Conservation (phyloP, 352 stramenopile species). For the Elongisporangium senticosum region DNA sequence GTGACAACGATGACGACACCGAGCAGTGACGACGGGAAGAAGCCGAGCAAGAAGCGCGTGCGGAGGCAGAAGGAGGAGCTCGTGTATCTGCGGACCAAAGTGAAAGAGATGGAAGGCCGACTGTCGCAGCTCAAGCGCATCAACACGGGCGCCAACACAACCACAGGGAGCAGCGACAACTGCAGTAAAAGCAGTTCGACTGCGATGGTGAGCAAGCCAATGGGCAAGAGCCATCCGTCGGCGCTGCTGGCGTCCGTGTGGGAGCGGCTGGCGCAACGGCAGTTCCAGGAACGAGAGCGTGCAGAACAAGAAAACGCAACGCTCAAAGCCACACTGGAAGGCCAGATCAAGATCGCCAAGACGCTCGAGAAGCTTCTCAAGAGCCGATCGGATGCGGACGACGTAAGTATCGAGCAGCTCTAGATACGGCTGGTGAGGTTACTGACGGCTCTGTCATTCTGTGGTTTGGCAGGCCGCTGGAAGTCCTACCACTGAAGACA, state of each 20-base stretch:
- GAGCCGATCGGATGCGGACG: constrained; percentile 17
- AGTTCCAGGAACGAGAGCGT: constrained; percentile 29
- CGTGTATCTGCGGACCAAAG: constrained; percentile 36
- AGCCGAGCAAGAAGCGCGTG: constrained; percentile 27
- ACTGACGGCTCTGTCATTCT: not conserved
- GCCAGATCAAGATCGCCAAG: constrained; percentile 33
- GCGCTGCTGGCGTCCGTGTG: constrained; percentile 25
- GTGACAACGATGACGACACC: constrained; percentile 9
- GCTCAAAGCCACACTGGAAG: constrained; percentile 27
- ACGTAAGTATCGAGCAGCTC: constrained; percentile 9
- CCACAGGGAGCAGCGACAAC: constrained; percentile 8
- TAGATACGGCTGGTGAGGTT: not conserved
- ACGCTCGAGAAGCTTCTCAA: constrained; percentile 33
- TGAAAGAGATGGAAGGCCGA: constrained; percentile 33
- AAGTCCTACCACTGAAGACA: too few relatives aligned
- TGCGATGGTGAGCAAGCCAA: constrained; percentile 12
- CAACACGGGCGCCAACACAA: constrained; percentile 3
- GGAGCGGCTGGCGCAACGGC: constrained; percentile 27
- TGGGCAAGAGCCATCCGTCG: constrained; percentile 1
- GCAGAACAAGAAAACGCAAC: constrained; percentile 35
- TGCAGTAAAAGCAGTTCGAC: constrained; percentile 5
- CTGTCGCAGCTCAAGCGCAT: constrained; percentile 15
- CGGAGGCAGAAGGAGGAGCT: constrained; percentile 37
- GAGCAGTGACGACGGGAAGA: not conserved
- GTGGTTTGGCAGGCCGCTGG: not conserved